Evolutionary conservation across 176 grass and related monocot genomes (phyloP).

Genomic region (Avena insularis): DNA sequence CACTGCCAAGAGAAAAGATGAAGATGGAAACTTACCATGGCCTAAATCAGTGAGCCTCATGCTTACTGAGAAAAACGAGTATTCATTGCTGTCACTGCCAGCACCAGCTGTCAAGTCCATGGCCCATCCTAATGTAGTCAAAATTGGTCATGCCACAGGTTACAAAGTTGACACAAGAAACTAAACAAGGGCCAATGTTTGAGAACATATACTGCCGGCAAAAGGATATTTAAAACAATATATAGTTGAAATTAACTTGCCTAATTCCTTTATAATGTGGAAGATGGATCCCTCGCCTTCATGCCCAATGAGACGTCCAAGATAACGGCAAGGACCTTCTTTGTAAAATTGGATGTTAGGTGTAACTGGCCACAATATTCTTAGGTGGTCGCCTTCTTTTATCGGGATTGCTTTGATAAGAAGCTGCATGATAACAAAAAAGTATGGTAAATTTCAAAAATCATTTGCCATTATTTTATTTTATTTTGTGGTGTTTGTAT

Average conservation of each 20-base stretch:
- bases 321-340: slow-evolving; percentile 75
- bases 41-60: slow-evolving; percentile 89
- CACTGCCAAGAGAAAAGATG: slow-evolving; percentile 15
- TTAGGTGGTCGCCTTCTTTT: slow-evolving; percentile 76
- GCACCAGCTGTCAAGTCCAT: slow-evolving; percentile 74
- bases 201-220: neutral
- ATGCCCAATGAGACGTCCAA: slow-evolving; percentile 88
- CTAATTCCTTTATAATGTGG: slow-evolving; percentile 90
- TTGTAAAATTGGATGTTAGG: slow-evolving; percentile 71
- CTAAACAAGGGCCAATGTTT: slow-evolving; percentile 9
- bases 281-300: slow-evolving; percentile 94
- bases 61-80: slow-evolving; percentile 83
- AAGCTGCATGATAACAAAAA: slow-evolving; percentile 49
- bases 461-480: slow-evolving; percentile 4
- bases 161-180: slow-evolving; percentile 41
- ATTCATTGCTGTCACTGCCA: slow-evolving; percentile 61
- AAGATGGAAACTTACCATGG: slow-evolving; percentile 61
- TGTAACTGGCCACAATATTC: slow-evolving; percentile 77
- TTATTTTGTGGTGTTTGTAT: slow-evolving; percentile 20
- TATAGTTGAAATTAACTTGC: slow-evolving; percentile 51
- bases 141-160: slow-evolving; percentile 19
- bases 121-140: slow-evolving; percentile 74
- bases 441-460: slow-evolving; percentile 13
- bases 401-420: slow-evolving; percentile 88
- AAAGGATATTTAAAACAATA: slow-evolving; percentile 31